Conservation (phyloP, 2,329 filamentous ascomycete species). For the Fusarium fujikuroi region DNA sequence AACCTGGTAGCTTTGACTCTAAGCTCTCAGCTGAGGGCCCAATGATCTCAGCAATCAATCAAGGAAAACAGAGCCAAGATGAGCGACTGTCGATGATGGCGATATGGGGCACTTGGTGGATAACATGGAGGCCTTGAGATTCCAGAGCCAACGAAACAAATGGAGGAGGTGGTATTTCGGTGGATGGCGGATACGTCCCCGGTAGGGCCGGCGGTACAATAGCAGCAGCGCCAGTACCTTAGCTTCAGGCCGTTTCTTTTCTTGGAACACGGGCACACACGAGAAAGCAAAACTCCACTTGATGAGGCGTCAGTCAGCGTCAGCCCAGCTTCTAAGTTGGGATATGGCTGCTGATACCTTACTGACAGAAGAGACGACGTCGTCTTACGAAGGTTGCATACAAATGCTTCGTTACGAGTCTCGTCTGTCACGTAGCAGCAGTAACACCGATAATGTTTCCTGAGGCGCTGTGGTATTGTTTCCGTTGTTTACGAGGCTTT, state of each 20-base stretch:
- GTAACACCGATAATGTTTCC: not conserved
- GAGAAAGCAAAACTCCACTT: slow-evolving; percentile 26
- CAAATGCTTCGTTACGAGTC: not conserved
- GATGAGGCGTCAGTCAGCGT: slow-evolving; percentile 18
- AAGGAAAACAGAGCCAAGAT: not conserved
- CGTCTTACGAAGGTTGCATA: slow-evolving; percentile 26
- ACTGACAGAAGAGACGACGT: not conserved
- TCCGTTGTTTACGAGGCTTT: not conserved
- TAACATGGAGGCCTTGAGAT: slow-evolving; percentile 14
- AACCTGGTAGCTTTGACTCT: not conserved
- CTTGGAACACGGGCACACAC: slow-evolving; percentile 24
- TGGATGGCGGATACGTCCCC: slow-evolving; percentile 26
- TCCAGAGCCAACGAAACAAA: slow-evolving; percentile 28
- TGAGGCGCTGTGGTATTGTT: not conserved
- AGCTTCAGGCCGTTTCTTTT: slow-evolving; percentile 26
- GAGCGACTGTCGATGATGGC: slow-evolving; percentile 14
- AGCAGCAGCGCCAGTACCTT: not conserved
- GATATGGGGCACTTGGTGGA: slow-evolving; percentile 23
- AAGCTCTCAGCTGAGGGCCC: not conserved
- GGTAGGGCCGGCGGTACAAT: slow-evolving; percentile 19
- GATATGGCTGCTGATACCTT: slow-evolving; percentile 18
- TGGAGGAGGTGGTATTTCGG: slow-evolving; percentile 23
- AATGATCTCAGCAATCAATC: not conserved
- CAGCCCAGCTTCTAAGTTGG: slow-evolving; percentile 19
- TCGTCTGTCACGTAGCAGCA: not conserved